Evolutionary conservation across 306 rosid genomes (phyloP).

Genomic region (Bauhinia variegata): DNA sequence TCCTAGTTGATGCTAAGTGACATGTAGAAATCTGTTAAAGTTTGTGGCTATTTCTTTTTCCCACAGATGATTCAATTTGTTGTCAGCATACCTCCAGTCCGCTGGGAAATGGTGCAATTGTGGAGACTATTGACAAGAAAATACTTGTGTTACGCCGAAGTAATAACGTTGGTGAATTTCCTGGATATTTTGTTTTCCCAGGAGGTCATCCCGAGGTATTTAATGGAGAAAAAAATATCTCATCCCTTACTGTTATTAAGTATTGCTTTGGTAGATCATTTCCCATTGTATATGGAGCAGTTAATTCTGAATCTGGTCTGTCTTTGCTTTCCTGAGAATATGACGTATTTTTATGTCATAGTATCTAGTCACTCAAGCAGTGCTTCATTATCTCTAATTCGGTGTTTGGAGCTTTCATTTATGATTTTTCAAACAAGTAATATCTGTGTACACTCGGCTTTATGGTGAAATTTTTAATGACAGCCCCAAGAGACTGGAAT

Average conservation of each 20-base stretch:
- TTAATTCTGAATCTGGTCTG: conserved; percentile 20
- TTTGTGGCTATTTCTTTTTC: conserved; percentile 19
- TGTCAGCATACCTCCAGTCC: conserved; percentile 94
- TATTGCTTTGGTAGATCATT: conserved; percentile 19
- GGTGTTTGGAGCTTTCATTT: conserved; percentile 18
- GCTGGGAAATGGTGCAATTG: conserved; percentile 92
- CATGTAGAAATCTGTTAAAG: conserved; percentile 22
- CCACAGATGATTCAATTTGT: conserved; percentile 64
- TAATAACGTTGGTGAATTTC: conserved; percentile 88
- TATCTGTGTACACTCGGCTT: conserved; percentile 22
- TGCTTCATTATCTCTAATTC: not conserved
- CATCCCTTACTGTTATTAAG: conserved; percentile 18
- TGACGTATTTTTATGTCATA: conserved; percentile 18
- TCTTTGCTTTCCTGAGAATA: conserved; percentile 19
- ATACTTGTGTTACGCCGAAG: conserved; percentile 82
- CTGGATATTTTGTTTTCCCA: conserved; percentile 91
- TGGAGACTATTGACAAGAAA: conserved; percentile 77
- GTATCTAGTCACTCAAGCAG: conserved; percentile 18
- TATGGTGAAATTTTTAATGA: conserved; percentile 31
- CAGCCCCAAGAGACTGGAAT: conserved; percentile 89
- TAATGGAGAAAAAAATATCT: conserved; percentile 12
- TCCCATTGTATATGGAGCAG: not conserved
- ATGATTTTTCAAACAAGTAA: conserved; percentile 22
- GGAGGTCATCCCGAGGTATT: conserved; percentile 99
- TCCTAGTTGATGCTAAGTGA: not conserved